phyloP scores from a whole-genome alignment of 139 green algal species.

The Pseudopediastrum boryanum region DNA sequence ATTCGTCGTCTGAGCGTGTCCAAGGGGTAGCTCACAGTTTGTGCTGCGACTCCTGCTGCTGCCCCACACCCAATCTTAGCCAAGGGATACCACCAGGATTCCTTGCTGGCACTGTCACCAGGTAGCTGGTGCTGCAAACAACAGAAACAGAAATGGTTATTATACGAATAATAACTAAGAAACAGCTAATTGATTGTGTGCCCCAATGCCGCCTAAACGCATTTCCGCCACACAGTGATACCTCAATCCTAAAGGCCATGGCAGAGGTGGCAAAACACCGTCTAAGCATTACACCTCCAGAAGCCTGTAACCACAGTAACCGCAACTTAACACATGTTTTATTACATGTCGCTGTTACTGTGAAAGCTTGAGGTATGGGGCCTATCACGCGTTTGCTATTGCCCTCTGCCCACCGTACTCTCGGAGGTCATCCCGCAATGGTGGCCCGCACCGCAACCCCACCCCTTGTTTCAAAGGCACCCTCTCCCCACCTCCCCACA shows the following conservation, averaged over 20 bases:
- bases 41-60: slow-evolving; percentile 56
- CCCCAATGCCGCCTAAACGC: neutral
- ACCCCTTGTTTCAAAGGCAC: too few species aligned
- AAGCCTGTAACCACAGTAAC: neutral
- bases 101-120: slow-evolving; percentile 40
- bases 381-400: neutral
- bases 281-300: neutral
- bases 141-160: neutral
- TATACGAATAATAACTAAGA: neutral
- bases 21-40: slow-evolving; percentile 63
- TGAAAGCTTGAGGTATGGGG: neutral
- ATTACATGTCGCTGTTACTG: too few species aligned
- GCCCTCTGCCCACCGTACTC: neutral
- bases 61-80: slow-evolving; percentile 67
- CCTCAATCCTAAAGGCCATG: neutral
- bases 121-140: slow-evolving; percentile 47
- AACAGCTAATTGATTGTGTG: neutral
- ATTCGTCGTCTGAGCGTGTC: slow-evolving; percentile 70
- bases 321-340: too few species aligned
- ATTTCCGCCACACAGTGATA: neutral
- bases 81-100: slow-evolving; percentile 57
- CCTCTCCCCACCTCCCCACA: too few species aligned
- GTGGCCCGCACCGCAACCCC: too few species aligned
- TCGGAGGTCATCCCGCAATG: neutral
- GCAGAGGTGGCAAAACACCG: neutral